Percentiles rank a stretch among this genome's conserved stretches.
Evolutionary conservation across 1,139 yeast species (phyloP).

Genomic region (Suhomyces taliae): DNA sequence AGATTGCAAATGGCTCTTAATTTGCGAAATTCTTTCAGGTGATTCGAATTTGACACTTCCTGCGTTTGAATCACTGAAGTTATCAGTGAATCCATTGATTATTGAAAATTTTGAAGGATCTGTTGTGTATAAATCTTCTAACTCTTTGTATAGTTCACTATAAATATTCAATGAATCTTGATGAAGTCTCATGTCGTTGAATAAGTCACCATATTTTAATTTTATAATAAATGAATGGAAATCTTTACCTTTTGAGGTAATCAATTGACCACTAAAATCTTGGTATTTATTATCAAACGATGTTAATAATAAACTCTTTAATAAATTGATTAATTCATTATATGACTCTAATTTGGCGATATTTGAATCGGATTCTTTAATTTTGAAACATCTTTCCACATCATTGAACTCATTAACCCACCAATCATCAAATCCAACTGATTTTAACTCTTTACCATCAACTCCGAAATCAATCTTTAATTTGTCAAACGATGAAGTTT

Average conservation of each 20-base stretch:
- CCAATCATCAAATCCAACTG: slow-evolving; percentile 13
- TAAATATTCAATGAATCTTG: slow-evolving; percentile 58
- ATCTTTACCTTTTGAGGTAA: slow-evolving; percentile 24
- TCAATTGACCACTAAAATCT: slow-evolving; percentile 35
- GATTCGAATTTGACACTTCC: slow-evolving; percentile 17
- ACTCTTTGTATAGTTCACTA: slow-evolving; percentile 33
- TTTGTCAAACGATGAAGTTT: slow-evolving; percentile 63
- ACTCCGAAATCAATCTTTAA: slow-evolving; percentile 62
- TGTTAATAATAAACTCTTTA: slow-evolving; percentile 54
- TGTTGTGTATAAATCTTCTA: slow-evolving; percentile 22
- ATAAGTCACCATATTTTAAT: slow-evolving; percentile 28
- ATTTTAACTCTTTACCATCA: slow-evolving; percentile 38
- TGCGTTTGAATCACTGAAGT: background rate
- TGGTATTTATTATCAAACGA: slow-evolving; percentile 57
- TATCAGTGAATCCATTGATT: background rate
- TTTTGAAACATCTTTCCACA: slow-evolving; percentile 38
- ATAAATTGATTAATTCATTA: slow-evolving; percentile 42
- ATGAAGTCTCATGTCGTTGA: slow-evolving; percentile 51
- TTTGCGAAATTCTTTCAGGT: slow-evolving; percentile 14
- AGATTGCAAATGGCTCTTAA: slow-evolving; percentile 18
- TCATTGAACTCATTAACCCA: slow-evolving; percentile 9
- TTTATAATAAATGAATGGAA: slow-evolving; percentile 17
- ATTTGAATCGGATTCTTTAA: slow-evolving; percentile 35
- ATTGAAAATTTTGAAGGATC: slow-evolving; percentile 19
- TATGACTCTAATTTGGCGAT: slow-evolving; percentile 48